These are phyloP conservation scores for Sphenostylis stenocarpa DNA, from an alignment of 306 rosid species.

Conservation along the genomic window DNA sequence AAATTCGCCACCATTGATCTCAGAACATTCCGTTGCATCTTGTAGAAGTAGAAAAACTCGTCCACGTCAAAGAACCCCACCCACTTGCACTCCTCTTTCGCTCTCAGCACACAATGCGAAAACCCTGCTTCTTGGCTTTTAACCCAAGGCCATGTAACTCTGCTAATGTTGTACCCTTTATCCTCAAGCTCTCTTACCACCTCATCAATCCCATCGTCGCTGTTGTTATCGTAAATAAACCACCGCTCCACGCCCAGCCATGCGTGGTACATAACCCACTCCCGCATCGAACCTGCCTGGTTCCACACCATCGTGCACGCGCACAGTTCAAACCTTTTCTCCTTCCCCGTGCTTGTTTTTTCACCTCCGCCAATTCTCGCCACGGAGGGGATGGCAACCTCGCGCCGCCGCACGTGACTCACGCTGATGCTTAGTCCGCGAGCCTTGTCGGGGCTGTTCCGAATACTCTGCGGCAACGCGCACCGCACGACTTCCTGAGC, in stretches of 20 bases:
- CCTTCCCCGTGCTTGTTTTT: not conserved
- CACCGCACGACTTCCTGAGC: conserved; percentile 88
- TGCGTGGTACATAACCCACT: conserved; percentile 80
- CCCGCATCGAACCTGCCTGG: conserved; percentile 65
- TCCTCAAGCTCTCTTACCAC: conserved; percentile 49
- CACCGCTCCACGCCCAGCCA: conserved; percentile 81
- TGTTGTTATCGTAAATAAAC: conserved; percentile 84
- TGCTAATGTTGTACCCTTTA: conserved; percentile 50
- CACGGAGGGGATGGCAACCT: conserved; percentile 49
- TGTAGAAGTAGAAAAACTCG: conserved; percentile 64
- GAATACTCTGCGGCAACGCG: conserved; percentile 48
- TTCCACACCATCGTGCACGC: conserved; percentile 89
- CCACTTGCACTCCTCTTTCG: conserved; percentile 76
- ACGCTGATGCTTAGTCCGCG: conserved; percentile 55
- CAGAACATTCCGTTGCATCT: conserved; percentile 36
- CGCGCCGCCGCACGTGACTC: conserved; percentile 29
- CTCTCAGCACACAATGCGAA: conserved; percentile 73
- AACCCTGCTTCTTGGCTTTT: conserved; percentile 93
- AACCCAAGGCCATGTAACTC: conserved; percentile 77
- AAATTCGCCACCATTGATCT: conserved; percentile 42
- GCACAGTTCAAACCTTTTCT: conserved; percentile 53
- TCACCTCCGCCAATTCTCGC: conserved; percentile 35
- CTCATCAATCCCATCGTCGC: conserved; percentile 60
- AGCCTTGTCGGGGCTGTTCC: conserved; percentile 37
- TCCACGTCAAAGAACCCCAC: conserved; percentile 86